phyloP scores from a whole-genome alignment of 2,329 filamentous ascomycete species.

The Colletotrichum sublineola region DNA sequence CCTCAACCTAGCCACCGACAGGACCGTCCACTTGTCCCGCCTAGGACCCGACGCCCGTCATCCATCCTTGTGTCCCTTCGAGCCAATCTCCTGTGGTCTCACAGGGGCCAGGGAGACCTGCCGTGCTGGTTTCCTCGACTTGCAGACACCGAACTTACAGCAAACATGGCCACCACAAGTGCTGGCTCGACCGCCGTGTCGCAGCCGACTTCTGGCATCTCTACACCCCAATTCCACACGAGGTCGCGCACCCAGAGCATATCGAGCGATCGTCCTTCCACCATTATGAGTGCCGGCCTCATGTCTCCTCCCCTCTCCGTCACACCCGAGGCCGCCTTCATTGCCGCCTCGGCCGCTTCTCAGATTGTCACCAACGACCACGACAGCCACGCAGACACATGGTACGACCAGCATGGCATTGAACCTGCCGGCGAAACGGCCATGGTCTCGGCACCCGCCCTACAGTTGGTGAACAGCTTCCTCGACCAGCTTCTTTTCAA shows the following conservation, averaged over 20 bases:
- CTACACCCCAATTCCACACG: slow-evolving; percentile 51
- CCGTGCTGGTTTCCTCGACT: slow-evolving; percentile 27
- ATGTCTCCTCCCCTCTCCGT: slow-evolving; percentile 76
- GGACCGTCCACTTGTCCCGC: slow-evolving; percentile 17
- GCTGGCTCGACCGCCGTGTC: slow-evolving; percentile 45
- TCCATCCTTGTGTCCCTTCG: slow-evolving; percentile 37
- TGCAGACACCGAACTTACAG: slow-evolving; percentile 21
- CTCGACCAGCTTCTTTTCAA: slow-evolving; percentile 94
- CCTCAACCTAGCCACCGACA: slow-evolving; percentile 30
- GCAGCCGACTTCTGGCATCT: slow-evolving; percentile 52
- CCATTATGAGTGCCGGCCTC: slow-evolving; percentile 68
- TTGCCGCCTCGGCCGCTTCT: slow-evolving; percentile 87
- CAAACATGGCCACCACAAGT: slow-evolving; percentile 40
- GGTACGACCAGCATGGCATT: slow-evolving; percentile 77
- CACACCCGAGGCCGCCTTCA: slow-evolving; percentile 85
- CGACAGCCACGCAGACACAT: slow-evolving; percentile 78
- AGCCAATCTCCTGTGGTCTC: slow-evolving; percentile 42
- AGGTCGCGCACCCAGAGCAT: slow-evolving; percentile 72
- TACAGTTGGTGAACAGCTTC: slow-evolving; percentile 89
- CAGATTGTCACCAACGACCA: slow-evolving; percentile 93
- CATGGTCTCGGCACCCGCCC: slow-evolving; percentile 78
- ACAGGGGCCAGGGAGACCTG: slow-evolving; percentile 36
- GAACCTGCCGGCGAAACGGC: slow-evolving; percentile 77
- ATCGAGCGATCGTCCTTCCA: slow-evolving; percentile 78
- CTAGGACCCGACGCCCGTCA: slow-evolving; percentile 29